Evolutionary conservation across 306 rosid genomes (phyloP).

Genomic region (Senna siamea): DNA sequence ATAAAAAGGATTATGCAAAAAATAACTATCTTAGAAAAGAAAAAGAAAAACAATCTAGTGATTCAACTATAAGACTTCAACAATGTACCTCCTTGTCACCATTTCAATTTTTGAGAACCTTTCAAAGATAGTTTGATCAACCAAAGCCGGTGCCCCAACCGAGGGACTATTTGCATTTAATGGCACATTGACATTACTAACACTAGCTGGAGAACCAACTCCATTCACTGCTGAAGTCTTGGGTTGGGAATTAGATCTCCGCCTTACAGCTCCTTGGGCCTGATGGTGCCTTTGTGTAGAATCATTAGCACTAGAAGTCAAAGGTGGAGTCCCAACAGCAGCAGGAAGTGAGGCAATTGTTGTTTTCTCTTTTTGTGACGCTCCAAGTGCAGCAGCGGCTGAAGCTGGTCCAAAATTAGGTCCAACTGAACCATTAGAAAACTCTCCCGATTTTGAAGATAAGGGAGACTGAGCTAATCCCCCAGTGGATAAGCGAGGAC

Average conservation of each 20-base stretch:
- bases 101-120: constrained; percentile 75
- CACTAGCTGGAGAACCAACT: constrained; percentile 92
- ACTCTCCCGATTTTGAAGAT: constrained; percentile 89
- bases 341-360: constrained; percentile 60
- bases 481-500: constrained; percentile 86
- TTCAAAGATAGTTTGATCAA: constrained; percentile 69
- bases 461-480: constrained; percentile 78
- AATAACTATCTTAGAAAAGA: neutral
- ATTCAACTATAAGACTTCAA: constrained; percentile 30
- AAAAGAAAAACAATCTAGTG: neutral
- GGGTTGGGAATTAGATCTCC: constrained; percentile 82
- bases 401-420: constrained; percentile 74
- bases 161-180: constrained; percentile 84
- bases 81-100: constrained; percentile 73
- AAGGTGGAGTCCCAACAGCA: constrained; percentile 67
- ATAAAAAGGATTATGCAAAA: constrained; percentile 14
- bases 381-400: constrained; percentile 52
- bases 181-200: constrained; percentile 67
- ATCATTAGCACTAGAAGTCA: constrained; percentile 79
- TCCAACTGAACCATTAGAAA: constrained; percentile 85
- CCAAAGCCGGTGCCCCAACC: constrained; percentile 63
- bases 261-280: constrained; percentile 68
- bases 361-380: constrained; percentile 79
- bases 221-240: constrained; percentile 78
- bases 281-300: constrained; percentile 87